Evolutionary conservation across 495 filamentous ascomycete species (phyloP).

Genomic region (Aspergillus cavernicola): DNA sequence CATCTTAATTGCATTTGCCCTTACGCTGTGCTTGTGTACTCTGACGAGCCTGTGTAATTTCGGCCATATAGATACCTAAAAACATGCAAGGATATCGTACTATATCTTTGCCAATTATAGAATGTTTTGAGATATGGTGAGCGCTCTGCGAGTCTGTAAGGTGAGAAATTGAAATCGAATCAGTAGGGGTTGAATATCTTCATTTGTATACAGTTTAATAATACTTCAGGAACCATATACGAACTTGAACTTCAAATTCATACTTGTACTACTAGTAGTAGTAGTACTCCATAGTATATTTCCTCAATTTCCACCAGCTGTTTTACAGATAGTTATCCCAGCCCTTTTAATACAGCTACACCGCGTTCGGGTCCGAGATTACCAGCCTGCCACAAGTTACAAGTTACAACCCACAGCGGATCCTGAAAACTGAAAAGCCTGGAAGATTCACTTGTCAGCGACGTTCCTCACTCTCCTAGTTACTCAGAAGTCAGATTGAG

Average conservation of each 20-base stretch:
- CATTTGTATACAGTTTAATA: no score
- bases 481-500: no score
- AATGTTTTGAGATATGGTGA: no score
- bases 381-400: background rate
- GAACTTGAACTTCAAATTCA: background rate
- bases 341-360: constrained; percentile 14
- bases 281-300: no score
- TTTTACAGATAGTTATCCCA: background rate
- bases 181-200: no score
- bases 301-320: background rate
- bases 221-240: background rate
- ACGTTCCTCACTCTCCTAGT: background rate
- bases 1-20: constrained; percentile 17
- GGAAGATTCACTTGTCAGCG: constrained; percentile 2
- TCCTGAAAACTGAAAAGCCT: constrained; percentile 12
- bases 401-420: constrained; percentile 22
- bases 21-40: constrained; percentile 15
- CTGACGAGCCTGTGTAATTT: background rate
- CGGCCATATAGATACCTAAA: background rate
- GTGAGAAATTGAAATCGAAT: no score
- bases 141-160: no score
- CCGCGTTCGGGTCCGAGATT: constrained; percentile 20
- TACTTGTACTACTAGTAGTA: background rate
- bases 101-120: no score
- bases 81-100: constrained; percentile 1